Conservation (phyloP, 441 rosid species). For the Theobroma grandiflorum region DNA sequence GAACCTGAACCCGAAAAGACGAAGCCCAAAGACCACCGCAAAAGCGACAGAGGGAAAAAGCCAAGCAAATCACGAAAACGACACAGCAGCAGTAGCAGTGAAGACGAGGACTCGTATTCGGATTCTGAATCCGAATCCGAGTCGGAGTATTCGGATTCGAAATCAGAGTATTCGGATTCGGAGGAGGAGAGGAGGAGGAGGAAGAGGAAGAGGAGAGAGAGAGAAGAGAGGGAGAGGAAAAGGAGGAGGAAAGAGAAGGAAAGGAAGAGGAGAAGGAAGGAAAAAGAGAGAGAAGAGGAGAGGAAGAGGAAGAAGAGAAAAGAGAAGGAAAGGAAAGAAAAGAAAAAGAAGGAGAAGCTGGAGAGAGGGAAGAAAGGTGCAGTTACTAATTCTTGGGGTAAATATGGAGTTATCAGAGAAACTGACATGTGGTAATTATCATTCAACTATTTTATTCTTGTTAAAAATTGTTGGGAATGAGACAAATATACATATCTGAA, state of each 20-base stretch:
- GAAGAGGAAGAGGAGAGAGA: constrained; percentile 43
- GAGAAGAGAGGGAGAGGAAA: constrained; percentile 32
- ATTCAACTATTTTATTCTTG: background rate
- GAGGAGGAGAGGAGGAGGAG: constrained; percentile 52
- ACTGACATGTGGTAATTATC: constrained; percentile 88
- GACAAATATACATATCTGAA: background rate
- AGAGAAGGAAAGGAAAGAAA: constrained; percentile 39
- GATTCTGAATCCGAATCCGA: constrained; percentile 53
- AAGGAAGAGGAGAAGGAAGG: constrained; percentile 26
- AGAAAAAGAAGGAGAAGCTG: constrained; percentile 58
- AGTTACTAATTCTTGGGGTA: constrained; percentile 92
- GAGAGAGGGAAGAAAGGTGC: constrained; percentile 89
- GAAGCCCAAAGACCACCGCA: constrained; percentile 28
- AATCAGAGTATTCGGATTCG: constrained; percentile 44
- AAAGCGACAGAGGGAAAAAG: constrained; percentile 41
- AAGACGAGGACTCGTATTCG: constrained; percentile 45
- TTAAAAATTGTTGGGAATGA: background rate
- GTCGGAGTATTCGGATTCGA: constrained; percentile 49
- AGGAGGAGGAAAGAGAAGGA: constrained; percentile 33
- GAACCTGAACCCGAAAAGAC: constrained; percentile 39
- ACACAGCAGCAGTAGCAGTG: constrained; percentile 41
- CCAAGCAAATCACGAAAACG: constrained; percentile 54
- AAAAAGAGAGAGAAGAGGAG: constrained; percentile 27
- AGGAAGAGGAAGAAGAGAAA: constrained; percentile 31
- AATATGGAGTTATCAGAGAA: constrained; percentile 88